Conservation (phyloP, 164 flowering plant species). For the Tetracentron sinense region DNA sequence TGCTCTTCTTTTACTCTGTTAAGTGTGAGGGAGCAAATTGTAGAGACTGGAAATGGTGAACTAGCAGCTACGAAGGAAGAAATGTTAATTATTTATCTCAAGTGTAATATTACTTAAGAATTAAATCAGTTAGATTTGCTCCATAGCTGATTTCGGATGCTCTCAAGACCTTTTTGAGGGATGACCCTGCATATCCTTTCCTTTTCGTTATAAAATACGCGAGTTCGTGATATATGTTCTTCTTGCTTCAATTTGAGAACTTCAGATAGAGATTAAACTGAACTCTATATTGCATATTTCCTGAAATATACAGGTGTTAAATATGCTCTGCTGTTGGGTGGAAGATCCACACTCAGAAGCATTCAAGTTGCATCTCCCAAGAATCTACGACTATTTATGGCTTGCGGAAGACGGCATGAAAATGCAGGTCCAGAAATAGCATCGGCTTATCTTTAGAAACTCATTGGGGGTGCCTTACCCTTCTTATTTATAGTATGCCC, state of each 20-base stretch:
- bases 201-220: no score
- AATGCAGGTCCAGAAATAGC: conserved; percentile 50
- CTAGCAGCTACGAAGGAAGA: background rate
- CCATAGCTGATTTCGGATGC: no score
- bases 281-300: background rate
- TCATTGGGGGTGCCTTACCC: background rate
- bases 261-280: no score
- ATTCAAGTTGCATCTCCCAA: conserved; percentile 66
- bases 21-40: background rate
- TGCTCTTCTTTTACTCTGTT: background rate
- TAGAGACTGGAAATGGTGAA: background rate
- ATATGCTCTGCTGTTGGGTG: conserved; percentile 84
- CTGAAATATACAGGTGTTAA: conserved; percentile 40
- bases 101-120: background rate
- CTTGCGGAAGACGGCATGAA: conserved; percentile 91
- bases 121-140: background rate
- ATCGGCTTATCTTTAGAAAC: background rate
- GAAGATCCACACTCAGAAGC: conserved; percentile 76
- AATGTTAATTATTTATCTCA: background rate
- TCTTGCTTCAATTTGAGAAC: no score
- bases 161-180: background rate
- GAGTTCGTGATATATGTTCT: no score
- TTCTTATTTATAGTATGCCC: background rate
- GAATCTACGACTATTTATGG: conserved; percentile 78
- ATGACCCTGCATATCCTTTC: background rate